These are phyloP conservation scores for carrot (Daucus carota) DNA, from an alignment of 129 eudicot species.

Conservation along the genomic window DH1_v3.0 NC_030385.2:45939501-45940000, in stretches of 20 bases:
- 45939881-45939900: neutral
- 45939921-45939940: neutral
- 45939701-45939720: neutral
- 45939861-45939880: neutral
- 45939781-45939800: neutral
- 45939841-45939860: neutral
- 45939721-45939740: neutral
- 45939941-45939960: neutral
- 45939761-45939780: neutral
- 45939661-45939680: neutral
- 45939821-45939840: neutral
- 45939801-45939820: neutral
- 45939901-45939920: neutral
- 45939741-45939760: neutral
- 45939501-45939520: neutral
- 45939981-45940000: neutral
- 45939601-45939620: neutral
- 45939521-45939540: neutral
- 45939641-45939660: neutral
- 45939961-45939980: neutral
- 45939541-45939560: neutral
- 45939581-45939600: neutral
- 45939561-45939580: neutral
- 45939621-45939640: neutral
- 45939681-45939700: neutral